Conservation (phyloP, 345 rosid species). For the Brassica incana region DNA sequence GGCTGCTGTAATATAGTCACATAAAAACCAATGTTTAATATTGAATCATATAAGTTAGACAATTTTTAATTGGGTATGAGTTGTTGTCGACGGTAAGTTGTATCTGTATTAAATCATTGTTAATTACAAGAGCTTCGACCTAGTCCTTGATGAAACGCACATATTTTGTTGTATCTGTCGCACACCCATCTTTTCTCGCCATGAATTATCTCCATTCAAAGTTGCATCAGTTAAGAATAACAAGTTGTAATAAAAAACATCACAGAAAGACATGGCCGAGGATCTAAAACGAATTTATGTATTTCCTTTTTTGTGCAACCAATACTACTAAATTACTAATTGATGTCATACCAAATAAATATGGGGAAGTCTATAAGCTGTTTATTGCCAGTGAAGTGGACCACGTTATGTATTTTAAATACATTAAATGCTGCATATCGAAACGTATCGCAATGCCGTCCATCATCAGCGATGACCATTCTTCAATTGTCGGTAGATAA, state of each 20-base stretch:
- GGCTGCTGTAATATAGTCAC: constrained; percentile 11
- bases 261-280: not conserved
- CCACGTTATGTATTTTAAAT: not conserved
- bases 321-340: not conserved
- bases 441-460: not conserved
- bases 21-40: not conserved
- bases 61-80: not conserved
- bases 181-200: not conserved
- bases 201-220: not conserved
- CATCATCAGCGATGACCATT: not conserved
- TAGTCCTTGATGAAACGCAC: not conserved
- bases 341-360: no score
- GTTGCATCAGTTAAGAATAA: not conserved
- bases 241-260: not conserved
- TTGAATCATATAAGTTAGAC: not conserved
- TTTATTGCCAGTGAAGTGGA: not conserved
- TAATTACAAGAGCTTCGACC: not conserved
- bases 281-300: not conserved
- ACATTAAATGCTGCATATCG: not conserved
- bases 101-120: not conserved
- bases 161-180: not conserved
- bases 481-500: not conserved
- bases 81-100: not conserved
- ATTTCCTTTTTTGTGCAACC: not conserved
- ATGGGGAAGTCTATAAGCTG: no score